phyloP scores from a whole-genome alignment of 352 stramenopile genomes.

The Pythium biforme region DNA sequence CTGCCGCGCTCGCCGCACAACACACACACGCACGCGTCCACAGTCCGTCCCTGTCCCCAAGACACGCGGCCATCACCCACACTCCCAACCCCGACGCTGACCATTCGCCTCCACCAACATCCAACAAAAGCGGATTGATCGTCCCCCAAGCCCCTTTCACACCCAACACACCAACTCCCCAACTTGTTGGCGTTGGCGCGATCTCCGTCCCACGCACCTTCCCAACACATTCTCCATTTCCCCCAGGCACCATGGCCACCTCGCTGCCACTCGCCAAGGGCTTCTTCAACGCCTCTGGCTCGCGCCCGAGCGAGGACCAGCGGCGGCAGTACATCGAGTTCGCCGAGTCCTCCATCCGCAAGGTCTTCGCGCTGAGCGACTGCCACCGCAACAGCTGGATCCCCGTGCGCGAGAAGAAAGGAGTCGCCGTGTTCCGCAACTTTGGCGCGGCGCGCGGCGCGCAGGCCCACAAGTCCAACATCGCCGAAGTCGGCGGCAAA shows the following conservation, averaged over 20 bases:
- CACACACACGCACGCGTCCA: no score
- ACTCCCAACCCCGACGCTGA: no score
- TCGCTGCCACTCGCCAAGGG: slow-evolving; percentile 68
- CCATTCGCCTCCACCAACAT: no score
- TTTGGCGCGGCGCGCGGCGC: slow-evolving; percentile 57
- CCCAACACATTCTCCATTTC: not conserved
- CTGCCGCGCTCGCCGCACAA: not conserved
- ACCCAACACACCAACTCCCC: not conserved
- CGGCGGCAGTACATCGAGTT: slow-evolving; percentile 79
- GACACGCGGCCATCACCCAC: no score
- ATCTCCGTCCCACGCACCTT: not conserved
- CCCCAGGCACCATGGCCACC: slow-evolving; percentile 35
- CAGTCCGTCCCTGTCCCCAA: no score
- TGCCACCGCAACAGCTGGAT: slow-evolving; percentile 84
- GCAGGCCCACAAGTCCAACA: slow-evolving; percentile 70
- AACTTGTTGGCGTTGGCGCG: not conserved
- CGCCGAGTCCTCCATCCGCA: slow-evolving; percentile 76
- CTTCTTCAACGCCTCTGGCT: slow-evolving; percentile 70
- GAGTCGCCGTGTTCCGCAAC: slow-evolving; percentile 78
- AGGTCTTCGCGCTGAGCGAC: slow-evolving; percentile 81
- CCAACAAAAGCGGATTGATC: no score
- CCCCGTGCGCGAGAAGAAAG: slow-evolving; percentile 82
- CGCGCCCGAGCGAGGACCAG: slow-evolving; percentile 65
- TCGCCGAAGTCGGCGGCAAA: slow-evolving; percentile 77
- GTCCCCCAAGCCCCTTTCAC: no score